Conservation (phyloP, 306 rosid genomes). For the Sechiopsis laciniata region DNA sequence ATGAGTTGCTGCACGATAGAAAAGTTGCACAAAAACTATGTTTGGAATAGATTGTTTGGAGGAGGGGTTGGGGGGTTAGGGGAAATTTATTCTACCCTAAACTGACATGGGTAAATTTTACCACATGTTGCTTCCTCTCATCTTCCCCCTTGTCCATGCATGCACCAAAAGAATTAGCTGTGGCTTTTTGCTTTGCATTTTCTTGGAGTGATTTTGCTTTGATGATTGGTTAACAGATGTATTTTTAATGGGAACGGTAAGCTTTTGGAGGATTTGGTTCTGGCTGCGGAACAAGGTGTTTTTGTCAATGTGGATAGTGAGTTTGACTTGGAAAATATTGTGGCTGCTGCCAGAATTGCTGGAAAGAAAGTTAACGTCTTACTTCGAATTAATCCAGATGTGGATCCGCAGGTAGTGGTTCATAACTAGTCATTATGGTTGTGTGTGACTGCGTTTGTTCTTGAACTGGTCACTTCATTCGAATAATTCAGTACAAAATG, state of each 20-base stretch:
- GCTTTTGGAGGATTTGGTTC: slow-evolving; percentile 77
- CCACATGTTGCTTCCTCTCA: too few species aligned
- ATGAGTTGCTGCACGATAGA: too few species aligned
- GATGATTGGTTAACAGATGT: slow-evolving; percentile 46
- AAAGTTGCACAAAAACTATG: too few species aligned
- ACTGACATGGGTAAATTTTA: too few species aligned
- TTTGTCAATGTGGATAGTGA: slow-evolving; percentile 88
- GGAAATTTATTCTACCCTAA: too few species aligned
- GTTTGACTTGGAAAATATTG: slow-evolving; percentile 84
- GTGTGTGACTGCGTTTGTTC: too few species aligned
- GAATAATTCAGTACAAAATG: too few species aligned
- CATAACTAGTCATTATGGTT: not conserved
- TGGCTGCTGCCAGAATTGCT: slow-evolving; percentile 65
- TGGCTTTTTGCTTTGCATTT: not conserved
- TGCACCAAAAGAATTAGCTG: not conserved
- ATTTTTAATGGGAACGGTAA: slow-evolving; percentile 91
- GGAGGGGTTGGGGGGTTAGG: too few species aligned
- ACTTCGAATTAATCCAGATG: slow-evolving; percentile 88
- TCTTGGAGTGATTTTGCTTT: not conserved
- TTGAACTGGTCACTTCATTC: too few species aligned
- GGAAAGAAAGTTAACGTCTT: slow-evolving; percentile 70
- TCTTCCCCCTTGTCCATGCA: too few species aligned
- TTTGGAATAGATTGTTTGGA: too few species aligned
- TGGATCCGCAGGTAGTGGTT: slow-evolving; percentile 68
- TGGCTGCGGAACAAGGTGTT: slow-evolving; percentile 77